Conservation (phyloP, 2,329 filamentous ascomycete species). For the Apiospora malaysiana region DNA sequence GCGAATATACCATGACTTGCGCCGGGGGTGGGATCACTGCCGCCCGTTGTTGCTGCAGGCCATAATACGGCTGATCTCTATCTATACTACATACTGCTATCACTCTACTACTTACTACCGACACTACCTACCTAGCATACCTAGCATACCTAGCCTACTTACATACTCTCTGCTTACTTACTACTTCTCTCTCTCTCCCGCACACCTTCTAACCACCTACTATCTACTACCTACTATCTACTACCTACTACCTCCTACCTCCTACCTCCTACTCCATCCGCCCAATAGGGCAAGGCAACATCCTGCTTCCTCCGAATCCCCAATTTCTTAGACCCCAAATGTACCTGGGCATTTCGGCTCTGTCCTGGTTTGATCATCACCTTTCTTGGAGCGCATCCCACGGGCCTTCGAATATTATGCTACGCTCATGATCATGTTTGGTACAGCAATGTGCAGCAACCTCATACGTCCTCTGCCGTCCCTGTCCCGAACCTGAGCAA, state of each 20-base stretch:
- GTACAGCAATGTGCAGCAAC: slow-evolving; percentile 12
- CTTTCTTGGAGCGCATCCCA: neutral
- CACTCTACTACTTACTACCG: neutral
- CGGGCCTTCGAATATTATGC: slow-evolving; percentile 1
- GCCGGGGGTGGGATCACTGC: slow-evolving; percentile 14
- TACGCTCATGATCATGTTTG: slow-evolving; percentile 6
- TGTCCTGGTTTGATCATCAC: slow-evolving; percentile 10
- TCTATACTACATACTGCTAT: neutral
- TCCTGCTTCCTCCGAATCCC: slow-evolving; percentile 16
- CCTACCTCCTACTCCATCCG: neutral
- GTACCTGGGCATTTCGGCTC: neutral
- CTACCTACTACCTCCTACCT: no score
- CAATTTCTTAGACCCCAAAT: slow-evolving; percentile 14
- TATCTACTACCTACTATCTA: no score
- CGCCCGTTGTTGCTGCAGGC: slow-evolving; percentile 5
- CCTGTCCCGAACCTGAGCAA: slow-evolving; percentile 2
- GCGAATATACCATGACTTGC: slow-evolving; percentile 15
- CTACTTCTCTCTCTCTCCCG: neutral
- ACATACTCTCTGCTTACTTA: neutral
- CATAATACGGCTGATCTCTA: neutral
- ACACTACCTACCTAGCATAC: no score
- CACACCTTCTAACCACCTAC: neutral
- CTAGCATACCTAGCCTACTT: neutral
- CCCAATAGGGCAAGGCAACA: slow-evolving; percentile 14
- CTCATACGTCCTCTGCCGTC: slow-evolving; percentile 3